These are phyloP conservation scores for Penicillium ucsense DNA, from an alignment of 495 filamentous ascomycete genomes.

Conservation along the genomic window DNA sequence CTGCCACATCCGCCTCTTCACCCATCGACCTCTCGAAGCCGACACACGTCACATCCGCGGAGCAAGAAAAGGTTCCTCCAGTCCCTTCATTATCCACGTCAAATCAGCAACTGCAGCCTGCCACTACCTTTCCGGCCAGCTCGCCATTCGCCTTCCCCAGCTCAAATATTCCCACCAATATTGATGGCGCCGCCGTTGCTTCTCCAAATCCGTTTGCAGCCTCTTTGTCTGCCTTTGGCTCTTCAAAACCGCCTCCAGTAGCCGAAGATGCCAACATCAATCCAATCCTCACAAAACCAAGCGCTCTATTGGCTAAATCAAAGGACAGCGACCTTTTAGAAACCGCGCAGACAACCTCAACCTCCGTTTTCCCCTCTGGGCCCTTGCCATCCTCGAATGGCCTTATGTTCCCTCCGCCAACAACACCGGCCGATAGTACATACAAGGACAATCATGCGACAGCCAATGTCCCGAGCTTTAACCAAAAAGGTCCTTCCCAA, in stretches of 20 bases:
- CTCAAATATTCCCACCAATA: background rate
- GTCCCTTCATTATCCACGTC: background rate
- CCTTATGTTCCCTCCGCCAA: no score
- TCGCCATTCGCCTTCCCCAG: background rate
- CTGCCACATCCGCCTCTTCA: background rate
- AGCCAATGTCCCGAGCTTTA: no score
- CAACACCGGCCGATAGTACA: no score
- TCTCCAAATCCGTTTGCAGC: slow-evolving; percentile 8
- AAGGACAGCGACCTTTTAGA: background rate
- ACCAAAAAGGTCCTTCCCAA: background rate
- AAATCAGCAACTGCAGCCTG: background rate
- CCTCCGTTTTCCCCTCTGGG: no score
- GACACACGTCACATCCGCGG: background rate
- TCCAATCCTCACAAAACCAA: background rate
- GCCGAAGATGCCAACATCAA: background rate
- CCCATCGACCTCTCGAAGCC: background rate
- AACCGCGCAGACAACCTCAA: no score
- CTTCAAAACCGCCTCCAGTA: background rate
- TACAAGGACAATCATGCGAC: no score
- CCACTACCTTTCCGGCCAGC: background rate
- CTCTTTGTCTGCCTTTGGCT: slow-evolving; percentile 3
- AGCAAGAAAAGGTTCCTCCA: no score
- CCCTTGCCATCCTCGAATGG: no score
- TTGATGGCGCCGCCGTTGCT: background rate
- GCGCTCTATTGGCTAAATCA: background rate